These are phyloP conservation scores for Fusarium temperatum DNA, from an alignment of 2,329 filamentous ascomycete genomes.

Conservation along the genomic window DNA sequence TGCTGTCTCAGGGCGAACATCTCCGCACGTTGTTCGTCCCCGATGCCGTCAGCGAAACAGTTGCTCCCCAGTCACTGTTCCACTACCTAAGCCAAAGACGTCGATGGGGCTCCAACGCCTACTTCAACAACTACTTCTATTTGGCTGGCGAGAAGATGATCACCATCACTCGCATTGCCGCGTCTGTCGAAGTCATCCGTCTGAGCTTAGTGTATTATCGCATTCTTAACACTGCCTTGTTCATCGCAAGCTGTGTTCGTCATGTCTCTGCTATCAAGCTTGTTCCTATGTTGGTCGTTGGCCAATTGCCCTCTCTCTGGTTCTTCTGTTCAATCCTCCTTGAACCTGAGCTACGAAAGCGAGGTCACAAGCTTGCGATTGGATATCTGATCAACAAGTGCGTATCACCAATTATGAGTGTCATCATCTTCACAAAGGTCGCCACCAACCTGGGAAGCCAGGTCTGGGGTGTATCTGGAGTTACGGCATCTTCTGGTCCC, in stretches of 20 bases:
- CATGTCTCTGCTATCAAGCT: slow-evolving; percentile 19
- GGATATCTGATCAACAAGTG: slow-evolving; percentile 35
- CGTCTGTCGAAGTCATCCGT: slow-evolving; percentile 44
- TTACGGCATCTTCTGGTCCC: slow-evolving; percentile 30
- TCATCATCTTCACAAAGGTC: slow-evolving; percentile 40
- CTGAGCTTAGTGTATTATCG: slow-evolving; percentile 48
- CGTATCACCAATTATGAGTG: slow-evolving; percentile 29
- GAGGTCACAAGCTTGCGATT: slow-evolving; percentile 28
- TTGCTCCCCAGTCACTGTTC: slow-evolving; percentile 46
- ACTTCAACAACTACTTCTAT: slow-evolving; percentile 51
- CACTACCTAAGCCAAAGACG: slow-evolving; percentile 48
- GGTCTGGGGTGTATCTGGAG: slow-evolving; percentile 36
- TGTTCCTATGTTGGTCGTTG: slow-evolving; percentile 30
- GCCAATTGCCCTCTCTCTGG: slow-evolving; percentile 26
- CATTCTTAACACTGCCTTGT: slow-evolving; percentile 45
- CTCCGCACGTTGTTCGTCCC: slow-evolving; percentile 45
- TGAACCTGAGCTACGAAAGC: slow-evolving; percentile 21
- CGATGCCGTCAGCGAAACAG: slow-evolving; percentile 46
- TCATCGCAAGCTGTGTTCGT: slow-evolving; percentile 30
- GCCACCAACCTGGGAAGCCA: slow-evolving; percentile 35
- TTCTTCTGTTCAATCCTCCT: slow-evolving; percentile 32
- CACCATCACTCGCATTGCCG: slow-evolving; percentile 46
- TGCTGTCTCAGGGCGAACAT: slow-evolving; percentile 33
- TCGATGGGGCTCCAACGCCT: slow-evolving; percentile 48
- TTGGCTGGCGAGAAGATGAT: slow-evolving; percentile 49